Conservation (phyloP, 176 grass and related monocot species). For the Aechmea fasciata region DNA sequence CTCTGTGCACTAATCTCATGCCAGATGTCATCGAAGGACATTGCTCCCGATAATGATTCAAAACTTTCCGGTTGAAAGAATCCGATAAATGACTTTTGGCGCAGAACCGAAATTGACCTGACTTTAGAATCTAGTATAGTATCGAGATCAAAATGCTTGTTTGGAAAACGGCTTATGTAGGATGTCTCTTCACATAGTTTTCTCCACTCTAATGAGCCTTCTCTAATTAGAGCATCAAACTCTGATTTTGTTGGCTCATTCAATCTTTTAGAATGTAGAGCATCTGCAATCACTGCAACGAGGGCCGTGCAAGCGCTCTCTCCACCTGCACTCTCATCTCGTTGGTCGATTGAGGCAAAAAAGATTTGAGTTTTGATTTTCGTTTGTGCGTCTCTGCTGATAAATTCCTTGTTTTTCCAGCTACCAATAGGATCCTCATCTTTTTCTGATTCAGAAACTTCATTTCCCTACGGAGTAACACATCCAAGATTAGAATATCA, state of each 20-base stretch:
- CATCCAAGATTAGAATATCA: neutral
- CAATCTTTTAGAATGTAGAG: conserved; percentile 51
- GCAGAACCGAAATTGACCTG: conserved; percentile 48
- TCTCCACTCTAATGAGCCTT: conserved; percentile 88
- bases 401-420: conserved; percentile 69
- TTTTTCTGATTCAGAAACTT: neutral
- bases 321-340: conserved; percentile 71
- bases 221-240: conserved; percentile 67
- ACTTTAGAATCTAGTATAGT: conserved; percentile 56
- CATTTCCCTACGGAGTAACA: neutral
- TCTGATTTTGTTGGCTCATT: conserved; percentile 39
- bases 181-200: conserved; percentile 45
- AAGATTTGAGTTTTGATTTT: conserved; percentile 60
- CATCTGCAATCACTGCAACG: conserved; percentile 61
- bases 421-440: conserved; percentile 29
- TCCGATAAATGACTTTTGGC: conserved; percentile 65
- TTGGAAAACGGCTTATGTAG: conserved; percentile 58
- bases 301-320: conserved; percentile 97
- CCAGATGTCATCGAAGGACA: conserved; percentile 92
- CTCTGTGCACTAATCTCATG: conserved; percentile 33
- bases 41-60: conserved; percentile 57
- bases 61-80: conserved; percentile 98
- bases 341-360: conserved; percentile 96
- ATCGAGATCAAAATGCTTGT: conserved; percentile 92
- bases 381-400: conserved; percentile 68